Base-by-base conservation (phyloP, 805 yeast genomes). In the Wickerhamomyces chaumierensis region DNA sequence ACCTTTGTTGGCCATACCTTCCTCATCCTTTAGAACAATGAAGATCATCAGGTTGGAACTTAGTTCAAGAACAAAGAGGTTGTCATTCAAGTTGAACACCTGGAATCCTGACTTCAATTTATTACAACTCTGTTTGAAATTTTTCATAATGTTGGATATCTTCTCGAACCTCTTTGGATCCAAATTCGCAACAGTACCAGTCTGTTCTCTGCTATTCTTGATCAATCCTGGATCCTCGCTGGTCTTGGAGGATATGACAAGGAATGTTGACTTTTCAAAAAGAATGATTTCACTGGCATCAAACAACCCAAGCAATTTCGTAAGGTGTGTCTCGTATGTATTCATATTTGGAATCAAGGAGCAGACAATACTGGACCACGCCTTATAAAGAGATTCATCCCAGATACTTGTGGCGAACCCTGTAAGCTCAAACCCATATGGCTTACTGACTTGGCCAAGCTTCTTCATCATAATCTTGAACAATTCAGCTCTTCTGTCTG, bases 321-420 rank as follows among this genome's bases (percentile, higher is more conserved):
- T 62, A 42, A 92, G 65, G 53, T 84, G 81, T 41, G 73, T 73
- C 57, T 90, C 90, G 52, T 86, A 82, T 14, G 77, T 62, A 31
- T 75, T 69, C 73, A 90, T 88, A 52, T 92, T 90, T 13, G 98
- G 96, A 41, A 92, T 90, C 48, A 92, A 68, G 2, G 96, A 82
- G 54, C 97, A 88, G 28, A 92, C 96, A 42, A 92, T 90, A 36
- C 79, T 83, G 3, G 95, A 84, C 98, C 98, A 92, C 1, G 98
- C 98, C 57, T 83, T 88, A 58, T 90, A 92, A 42, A 90, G 65
- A 52, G 90, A 78, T 58, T 90, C 97, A 61, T 90, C 96, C 97
- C 97, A 90, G 41, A 90, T 90, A 1, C 95, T 84, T 0, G 97
- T 92, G 5, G 96, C 90, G 55, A 87, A 90, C 2, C 96, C 96